phyloP scores from a whole-genome alignment of 2,329 filamentous ascomycete genomes.

The Macrophomina pseudophaseolina region DNA sequence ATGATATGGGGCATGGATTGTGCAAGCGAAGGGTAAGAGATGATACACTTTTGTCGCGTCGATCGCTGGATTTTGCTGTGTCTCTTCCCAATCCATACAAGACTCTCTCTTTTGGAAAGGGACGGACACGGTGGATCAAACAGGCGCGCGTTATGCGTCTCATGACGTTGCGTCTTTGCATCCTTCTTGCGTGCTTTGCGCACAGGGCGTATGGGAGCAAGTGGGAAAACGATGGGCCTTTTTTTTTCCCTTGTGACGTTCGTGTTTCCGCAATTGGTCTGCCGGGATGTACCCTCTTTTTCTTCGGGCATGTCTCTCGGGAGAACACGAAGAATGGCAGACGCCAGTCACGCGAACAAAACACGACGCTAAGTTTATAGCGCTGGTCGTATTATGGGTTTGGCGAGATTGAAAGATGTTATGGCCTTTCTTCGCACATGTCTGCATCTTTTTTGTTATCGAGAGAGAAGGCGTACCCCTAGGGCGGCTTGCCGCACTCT shows the following conservation, averaged over 20 bases:
- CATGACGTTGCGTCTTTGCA: neutral
- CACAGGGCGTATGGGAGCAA: neutral
- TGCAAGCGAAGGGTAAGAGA: neutral
- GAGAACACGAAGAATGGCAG: neutral
- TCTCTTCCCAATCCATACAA: neutral
- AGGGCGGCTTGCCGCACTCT: neutral
- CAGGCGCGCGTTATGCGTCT: neutral
- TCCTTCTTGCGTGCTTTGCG: neutral
- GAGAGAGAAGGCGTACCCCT: too few relatives aligned
- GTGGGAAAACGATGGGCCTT: neutral
- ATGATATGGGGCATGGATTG: neutral
- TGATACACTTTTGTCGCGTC: too few relatives aligned
- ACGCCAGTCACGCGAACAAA: neutral
- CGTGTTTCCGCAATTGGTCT: neutral
- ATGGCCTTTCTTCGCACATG: neutral
- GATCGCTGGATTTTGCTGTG: too few relatives aligned
- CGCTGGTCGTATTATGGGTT: conserved; percentile 10
- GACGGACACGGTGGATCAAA: neutral
- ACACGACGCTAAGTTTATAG: neutral
- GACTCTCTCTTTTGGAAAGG: neutral
- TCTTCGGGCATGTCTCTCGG: too few relatives aligned
- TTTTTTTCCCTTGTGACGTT: neutral
- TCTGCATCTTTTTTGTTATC: neutral
- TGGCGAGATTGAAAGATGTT: neutral
- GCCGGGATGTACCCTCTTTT: neutral